Conservation (phyloP, 768 basidiomycete genomes). For the Boletales sp. region DNA sequence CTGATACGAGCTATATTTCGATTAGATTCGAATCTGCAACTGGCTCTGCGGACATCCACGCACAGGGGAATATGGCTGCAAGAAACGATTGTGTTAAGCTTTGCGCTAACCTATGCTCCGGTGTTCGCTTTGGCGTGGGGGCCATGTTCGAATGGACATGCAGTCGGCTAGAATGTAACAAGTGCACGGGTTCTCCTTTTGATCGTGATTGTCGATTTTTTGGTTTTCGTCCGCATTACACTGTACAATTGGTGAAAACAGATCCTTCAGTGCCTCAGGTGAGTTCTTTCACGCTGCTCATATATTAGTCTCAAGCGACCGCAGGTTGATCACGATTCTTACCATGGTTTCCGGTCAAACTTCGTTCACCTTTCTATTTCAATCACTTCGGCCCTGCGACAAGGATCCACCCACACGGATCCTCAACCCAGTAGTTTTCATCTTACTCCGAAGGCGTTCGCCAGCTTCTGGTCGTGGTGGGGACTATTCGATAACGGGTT, state of each 20-base stretch:
- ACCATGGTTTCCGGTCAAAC: slow-evolving; percentile 85
- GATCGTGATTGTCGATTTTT: slow-evolving; percentile 79
- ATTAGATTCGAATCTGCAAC: slow-evolving; percentile 20
- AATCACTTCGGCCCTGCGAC: slow-evolving; percentile 58
- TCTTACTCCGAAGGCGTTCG: slow-evolving; percentile 77
- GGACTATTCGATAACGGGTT: slow-evolving; percentile 73
- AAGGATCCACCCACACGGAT: slow-evolving; percentile 17
- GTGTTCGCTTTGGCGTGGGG: slow-evolving; percentile 85
- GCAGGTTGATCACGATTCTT: slow-evolving; percentile 65
- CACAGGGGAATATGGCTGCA: slow-evolving; percentile 19
- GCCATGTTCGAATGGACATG: slow-evolving; percentile 82
- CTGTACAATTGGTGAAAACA: slow-evolving; percentile 59
- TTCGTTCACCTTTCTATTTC: slow-evolving; percentile 92
- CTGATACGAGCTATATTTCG: slow-evolving; percentile 1
- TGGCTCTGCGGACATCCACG: slow-evolving; percentile 9
- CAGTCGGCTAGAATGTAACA: slow-evolving; percentile 52
- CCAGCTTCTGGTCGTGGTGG: slow-evolving; percentile 95
- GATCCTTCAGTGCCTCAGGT: slow-evolving; percentile 46
- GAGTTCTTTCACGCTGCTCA: slow-evolving; percentile 6
- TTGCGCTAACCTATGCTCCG: slow-evolving; percentile 79
- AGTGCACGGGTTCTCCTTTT: slow-evolving; percentile 59
- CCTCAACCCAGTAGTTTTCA: slow-evolving; percentile 67
- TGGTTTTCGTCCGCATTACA: slow-evolving; percentile 76
- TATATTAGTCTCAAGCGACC: neutral
- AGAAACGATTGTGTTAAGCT: slow-evolving; percentile 55